Evolutionary conservation across 164 flowering plant genomes (phyloP).

Genomic region (Stephania cephalantha): DNA sequence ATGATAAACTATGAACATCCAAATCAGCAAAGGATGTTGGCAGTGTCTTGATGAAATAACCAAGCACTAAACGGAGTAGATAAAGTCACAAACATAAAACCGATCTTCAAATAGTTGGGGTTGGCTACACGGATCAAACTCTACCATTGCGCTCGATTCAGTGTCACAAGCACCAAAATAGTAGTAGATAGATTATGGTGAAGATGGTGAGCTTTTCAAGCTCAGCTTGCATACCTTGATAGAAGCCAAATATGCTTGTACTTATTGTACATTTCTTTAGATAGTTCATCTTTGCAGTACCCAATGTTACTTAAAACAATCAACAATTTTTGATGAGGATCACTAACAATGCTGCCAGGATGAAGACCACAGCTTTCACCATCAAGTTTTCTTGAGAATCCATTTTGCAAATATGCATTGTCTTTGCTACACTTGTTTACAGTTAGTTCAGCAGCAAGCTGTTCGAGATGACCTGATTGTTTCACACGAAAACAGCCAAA

Average conservation of each 20-base stretch:
- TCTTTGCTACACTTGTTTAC: constrained; percentile 48
- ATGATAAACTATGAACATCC: neutral
- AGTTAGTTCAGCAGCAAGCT: constrained; percentile 55
- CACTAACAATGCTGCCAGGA: constrained; percentile 49
- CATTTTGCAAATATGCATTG: constrained; percentile 46
- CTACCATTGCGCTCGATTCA: neutral
- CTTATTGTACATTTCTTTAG: constrained; percentile 69
- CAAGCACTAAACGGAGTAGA: too few relatives aligned
- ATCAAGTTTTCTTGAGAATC: constrained; percentile 38
- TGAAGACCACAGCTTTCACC: constrained; percentile 41
- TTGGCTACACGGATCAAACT: neutral
- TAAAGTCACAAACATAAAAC: too few relatives aligned
- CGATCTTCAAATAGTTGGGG: neutral
- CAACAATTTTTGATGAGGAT: constrained; percentile 68
- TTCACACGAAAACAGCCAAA: constrained; percentile 9
- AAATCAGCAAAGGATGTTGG: neutral
- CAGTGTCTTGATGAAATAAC: neutral
- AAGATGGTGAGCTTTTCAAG: neutral
- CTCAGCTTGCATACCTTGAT: constrained; percentile 39
- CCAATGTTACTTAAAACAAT: constrained; percentile 93
- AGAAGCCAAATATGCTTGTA: constrained; percentile 76
- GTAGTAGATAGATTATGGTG: neutral
- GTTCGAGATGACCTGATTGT: constrained; percentile 73
- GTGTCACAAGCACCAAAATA: neutral
- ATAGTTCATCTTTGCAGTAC: constrained; percentile 92